These are phyloP conservation scores for Mortierella sp. DNA, from an alignment of 371 early-diverging fungal species.

Conservation along the genomic window DNA sequence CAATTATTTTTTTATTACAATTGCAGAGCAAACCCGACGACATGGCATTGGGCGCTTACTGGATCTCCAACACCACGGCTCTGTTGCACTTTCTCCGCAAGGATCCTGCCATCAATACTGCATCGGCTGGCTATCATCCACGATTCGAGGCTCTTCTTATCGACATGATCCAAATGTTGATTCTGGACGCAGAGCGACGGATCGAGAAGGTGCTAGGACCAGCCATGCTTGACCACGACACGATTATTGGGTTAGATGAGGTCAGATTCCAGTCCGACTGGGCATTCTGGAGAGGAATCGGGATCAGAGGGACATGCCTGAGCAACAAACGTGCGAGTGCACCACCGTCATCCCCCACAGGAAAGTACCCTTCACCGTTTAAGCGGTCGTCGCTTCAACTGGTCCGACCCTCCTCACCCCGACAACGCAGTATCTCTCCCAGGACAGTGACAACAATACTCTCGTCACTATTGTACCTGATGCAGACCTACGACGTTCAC, in stretches of 20 bases:
- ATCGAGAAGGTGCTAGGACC: conserved; percentile 73
- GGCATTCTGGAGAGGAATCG: conserved; percentile 62
- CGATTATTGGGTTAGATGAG: conserved; percentile 75
- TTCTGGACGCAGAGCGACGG: conserved; percentile 68
- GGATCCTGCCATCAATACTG: conserved; percentile 77
- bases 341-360: conserved; percentile 12
- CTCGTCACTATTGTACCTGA: conserved; percentile 68
- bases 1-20: background rate
- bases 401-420: conserved; percentile 34
- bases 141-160: conserved; percentile 75
- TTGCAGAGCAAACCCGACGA: conserved; percentile 59
- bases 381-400: conserved; percentile 28
- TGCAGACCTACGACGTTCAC: conserved; percentile 76
- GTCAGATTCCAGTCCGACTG: conserved; percentile 74
- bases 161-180: conserved; percentile 73
- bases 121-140: conserved; percentile 72
- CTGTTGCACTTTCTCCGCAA: conserved; percentile 84
- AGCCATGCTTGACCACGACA: conserved; percentile 79
- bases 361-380: conserved; percentile 13
- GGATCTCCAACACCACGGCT: conserved; percentile 85
- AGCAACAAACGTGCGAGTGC: conserved; percentile 29
- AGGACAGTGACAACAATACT: conserved; percentile 73
- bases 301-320: conserved; percentile 5
- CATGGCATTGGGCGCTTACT: conserved; percentile 73
- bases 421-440: conserved; percentile 62